Base-by-base conservation (phyloP, 2,329 filamentous ascomycete genomes). In the Fusarium redolens region DNA sequence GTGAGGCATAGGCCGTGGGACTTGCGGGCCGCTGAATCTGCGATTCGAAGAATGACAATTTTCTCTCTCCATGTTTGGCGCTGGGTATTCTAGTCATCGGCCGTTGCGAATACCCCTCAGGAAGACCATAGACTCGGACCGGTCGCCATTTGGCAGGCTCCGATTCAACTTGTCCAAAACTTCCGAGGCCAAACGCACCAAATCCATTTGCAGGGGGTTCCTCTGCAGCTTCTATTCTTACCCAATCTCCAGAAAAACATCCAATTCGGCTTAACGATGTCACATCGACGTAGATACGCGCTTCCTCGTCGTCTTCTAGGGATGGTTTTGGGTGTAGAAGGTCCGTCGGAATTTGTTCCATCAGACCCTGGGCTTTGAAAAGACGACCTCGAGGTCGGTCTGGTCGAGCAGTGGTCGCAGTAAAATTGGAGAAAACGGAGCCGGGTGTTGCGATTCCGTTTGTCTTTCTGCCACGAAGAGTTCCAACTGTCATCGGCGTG, bases 171-270 rank as follows among this genome's bases (percentile, higher is more conserved):
- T 82, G 78, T 3, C 79, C 80, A 72, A 91, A 93, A 69, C 89
- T 91, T 28, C 90, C 90, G 7, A 94, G 85, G 4, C 91, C 91
- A 83, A 91, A 92, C 0, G 88, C 84, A 56, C 88, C 92, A 73
- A 90, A 89, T 22, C 87, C 92, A 80, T 90, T 92, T 20, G 86
- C 84, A 28, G 89, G 92, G 66, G 93, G 92, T 78, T 95, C 93
- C 73, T 93, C 88, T 0, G 93, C 89, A 10, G 90, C 87, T 82
- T 97, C 94, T 15, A 98, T 86, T 28, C 92, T 91, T 15, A 97
- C 94, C 96, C 96, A 99, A 79, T 99, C 96, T 35, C 96, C 96
- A 1, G 96, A 98, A 79, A 99, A 99, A 81, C 96, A 98, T 20
- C 96, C 95, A 60, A 99, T 92, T 75, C 95, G 95, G 18, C 94